Percentiles rank a stretch among this genome's conserved stretches.
Evolutionary conservation across 2,329 filamentous ascomycete species (phyloP).

Genomic region (Aurifilum marmelostoma): DNA sequence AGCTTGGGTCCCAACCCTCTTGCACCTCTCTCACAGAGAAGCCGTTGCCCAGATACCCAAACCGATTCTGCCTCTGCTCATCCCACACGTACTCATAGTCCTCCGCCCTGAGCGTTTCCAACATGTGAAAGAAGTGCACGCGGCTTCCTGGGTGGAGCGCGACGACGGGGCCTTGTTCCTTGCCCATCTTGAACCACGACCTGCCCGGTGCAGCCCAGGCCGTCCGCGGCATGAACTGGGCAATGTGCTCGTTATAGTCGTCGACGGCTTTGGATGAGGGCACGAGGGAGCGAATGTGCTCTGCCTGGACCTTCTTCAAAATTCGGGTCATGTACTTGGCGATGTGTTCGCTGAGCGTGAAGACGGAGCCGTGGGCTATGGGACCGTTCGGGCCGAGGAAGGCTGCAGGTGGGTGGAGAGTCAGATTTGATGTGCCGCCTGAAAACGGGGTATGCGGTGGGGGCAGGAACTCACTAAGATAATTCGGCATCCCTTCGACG

Average conservation of each 20-base stretch:
- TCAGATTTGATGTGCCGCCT: neutral
- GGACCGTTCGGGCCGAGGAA: conserved; percentile 58
- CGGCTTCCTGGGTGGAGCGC: conserved; percentile 56
- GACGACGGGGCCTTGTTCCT: conserved; percentile 48
- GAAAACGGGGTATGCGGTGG: neutral
- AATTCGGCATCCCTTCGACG: conserved; percentile 57
- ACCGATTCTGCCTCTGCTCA: conserved; percentile 45
- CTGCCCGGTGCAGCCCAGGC: conserved; percentile 50
- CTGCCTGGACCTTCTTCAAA: conserved; percentile 54
- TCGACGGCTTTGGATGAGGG: conserved; percentile 51
- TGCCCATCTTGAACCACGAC: conserved; percentile 57
- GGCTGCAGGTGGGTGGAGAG: conserved; percentile 36
- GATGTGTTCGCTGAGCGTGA: conserved; percentile 56
- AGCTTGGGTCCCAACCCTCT: conserved; percentile 42
- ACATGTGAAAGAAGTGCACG: conserved; percentile 57
- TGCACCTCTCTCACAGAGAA: conserved; percentile 52
- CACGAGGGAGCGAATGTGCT: conserved; percentile 51
- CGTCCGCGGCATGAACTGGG: conserved; percentile 56
- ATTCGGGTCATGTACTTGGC: conserved; percentile 54
- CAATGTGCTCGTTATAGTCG: conserved; percentile 55
- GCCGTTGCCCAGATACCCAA: conserved; percentile 57
- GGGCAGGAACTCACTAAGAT: conserved; percentile 52
- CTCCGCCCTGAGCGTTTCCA: conserved; percentile 53
- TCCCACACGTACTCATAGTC: conserved; percentile 57
- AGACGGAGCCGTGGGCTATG: conserved; percentile 54